Evolutionary conservation across 345 rosid genomes (phyloP), one percentile per base, ranked within the genome.

Genomic region (Aquilaria yunnanensis): DNA sequence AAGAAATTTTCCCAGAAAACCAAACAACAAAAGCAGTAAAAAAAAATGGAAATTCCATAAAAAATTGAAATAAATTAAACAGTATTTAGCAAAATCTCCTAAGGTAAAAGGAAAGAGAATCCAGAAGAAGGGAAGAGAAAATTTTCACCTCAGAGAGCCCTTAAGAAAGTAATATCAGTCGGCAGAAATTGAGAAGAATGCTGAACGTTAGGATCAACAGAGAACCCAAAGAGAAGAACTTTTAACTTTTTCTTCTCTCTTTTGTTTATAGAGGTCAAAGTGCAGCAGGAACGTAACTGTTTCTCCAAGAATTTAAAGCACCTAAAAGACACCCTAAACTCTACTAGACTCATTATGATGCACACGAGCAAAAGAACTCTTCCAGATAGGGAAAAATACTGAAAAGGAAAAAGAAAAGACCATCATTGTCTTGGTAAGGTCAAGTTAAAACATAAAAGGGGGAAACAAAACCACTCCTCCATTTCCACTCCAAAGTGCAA

Each of bases 301-400:
- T 34, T 60, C 50, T 55, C 56, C 66, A 47, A 7, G 8, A 11
- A 29, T 45, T 56, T 37, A 52, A 63, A 57, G 49, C 37, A 56
- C 41, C 56, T 30, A 50, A 63, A 69, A 66, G 61, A 71, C 63
- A 59, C 62, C 67, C 72, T 54, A 30, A 74, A 72, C 77, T 61
- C 72, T 29, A 14, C 53, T 72, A 78, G 75, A 68, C 78, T 63
- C 73, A 73, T 74, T 59, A 82, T 77, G 70, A 75, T 56, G 65
- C 41, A 58, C 69, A 63, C 69, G 71, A 72, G 70, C 63, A 71
- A 37, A 37, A 37, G 43, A 37, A 37, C 43, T 37, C 3, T 9
- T 37, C 43, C 47, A 65, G 48, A 11, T 54, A 59, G 14, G n/a
- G 12, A 57, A 58, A 57, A 61, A 47, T 23, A 23, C 23, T 23